A percentile compares a stretch with the other conserved stretches of the same genome.
Conservation (phyloP, 2,329 filamentous ascomycete genomes). For the Colletotrichum sp. region DNA sequence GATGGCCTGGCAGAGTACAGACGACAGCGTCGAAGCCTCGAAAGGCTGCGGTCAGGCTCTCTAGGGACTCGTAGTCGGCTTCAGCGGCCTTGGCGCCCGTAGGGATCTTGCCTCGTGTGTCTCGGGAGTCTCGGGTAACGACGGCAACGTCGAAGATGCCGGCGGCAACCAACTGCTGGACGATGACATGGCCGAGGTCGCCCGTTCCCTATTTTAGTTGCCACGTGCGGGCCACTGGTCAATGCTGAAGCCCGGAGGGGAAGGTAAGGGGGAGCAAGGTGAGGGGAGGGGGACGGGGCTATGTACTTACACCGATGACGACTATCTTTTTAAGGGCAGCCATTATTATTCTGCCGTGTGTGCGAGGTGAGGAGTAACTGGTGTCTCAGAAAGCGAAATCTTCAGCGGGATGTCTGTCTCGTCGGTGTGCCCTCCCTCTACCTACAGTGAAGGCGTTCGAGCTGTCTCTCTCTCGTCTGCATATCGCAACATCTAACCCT, state of each 20-base stretch:
- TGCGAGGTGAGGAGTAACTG: background rate
- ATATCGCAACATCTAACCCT: background rate
- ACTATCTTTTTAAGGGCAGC: background rate
- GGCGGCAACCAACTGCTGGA: slow-evolving; percentile 31
- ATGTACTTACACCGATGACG: background rate
- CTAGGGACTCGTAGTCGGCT: slow-evolving; percentile 38
- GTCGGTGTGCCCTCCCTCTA: background rate
- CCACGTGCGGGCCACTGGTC: background rate
- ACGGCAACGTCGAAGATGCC: slow-evolving; percentile 38
- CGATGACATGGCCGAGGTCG: slow-evolving; percentile 34
- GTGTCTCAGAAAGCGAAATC: background rate
- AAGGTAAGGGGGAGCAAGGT: background rate
- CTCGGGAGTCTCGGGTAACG: slow-evolving; percentile 43
- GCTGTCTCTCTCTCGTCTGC: background rate
- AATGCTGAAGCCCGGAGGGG: background rate
- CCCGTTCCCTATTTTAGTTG: slow-evolving; percentile 28
- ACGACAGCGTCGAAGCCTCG: slow-evolving; percentile 62
- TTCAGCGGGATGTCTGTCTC: background rate
- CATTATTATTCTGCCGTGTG: background rate
- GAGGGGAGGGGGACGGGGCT: background rate
- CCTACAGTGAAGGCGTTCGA: background rate
- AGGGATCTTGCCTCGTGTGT: slow-evolving; percentile 31
- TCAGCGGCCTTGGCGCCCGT: slow-evolving; percentile 30
- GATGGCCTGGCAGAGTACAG: slow-evolving; percentile 44
- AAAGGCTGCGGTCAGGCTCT: slow-evolving; percentile 56